Conservation (phyloP, 768 basidiomycete species). For the Amanita molliuscula region DNA sequence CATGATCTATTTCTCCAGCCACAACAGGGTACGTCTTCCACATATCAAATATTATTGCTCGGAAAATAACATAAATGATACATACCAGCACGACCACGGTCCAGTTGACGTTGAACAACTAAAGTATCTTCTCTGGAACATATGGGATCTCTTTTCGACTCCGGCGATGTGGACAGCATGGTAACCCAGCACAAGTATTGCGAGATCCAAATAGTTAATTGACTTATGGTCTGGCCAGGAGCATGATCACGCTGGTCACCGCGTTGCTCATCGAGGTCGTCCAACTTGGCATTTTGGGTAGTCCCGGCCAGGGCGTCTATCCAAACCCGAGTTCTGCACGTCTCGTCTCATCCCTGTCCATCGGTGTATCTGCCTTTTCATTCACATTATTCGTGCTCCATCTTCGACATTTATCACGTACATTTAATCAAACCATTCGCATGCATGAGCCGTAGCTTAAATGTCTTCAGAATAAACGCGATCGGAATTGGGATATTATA, state of each 20-base stretch:
- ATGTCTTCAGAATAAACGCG: not conserved
- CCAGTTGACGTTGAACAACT: not conserved
- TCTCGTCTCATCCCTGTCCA: not conserved
- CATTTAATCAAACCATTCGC: not conserved
- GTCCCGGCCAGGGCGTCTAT: not conserved
- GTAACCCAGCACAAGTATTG: not conserved
- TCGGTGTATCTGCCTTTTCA: not conserved
- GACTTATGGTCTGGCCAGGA: not conserved
- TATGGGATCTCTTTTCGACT: not conserved
- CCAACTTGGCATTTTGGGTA: not conserved
- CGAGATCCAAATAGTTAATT: not conserved
- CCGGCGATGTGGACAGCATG: constrained; percentile 1
- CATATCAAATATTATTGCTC: not conserved
- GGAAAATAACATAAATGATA: not conserved
- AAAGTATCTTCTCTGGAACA: not conserved
- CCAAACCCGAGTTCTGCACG: not conserved
- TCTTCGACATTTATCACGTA: not conserved
- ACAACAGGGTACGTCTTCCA: not conserved
- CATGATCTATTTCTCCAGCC: not conserved
- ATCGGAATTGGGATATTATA: no score
- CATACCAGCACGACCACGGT: not conserved
- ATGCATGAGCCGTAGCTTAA: not conserved
- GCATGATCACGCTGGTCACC: not conserved
- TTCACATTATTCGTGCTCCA: not conserved
- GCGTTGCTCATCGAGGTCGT: not conserved